A percentile compares a stretch with the other conserved stretches of the same genome.
Evolutionary conservation across 2,329 filamentous ascomycete genomes (phyloP).

Genomic region (Arthrobotrys pseudoclavata): DNA sequence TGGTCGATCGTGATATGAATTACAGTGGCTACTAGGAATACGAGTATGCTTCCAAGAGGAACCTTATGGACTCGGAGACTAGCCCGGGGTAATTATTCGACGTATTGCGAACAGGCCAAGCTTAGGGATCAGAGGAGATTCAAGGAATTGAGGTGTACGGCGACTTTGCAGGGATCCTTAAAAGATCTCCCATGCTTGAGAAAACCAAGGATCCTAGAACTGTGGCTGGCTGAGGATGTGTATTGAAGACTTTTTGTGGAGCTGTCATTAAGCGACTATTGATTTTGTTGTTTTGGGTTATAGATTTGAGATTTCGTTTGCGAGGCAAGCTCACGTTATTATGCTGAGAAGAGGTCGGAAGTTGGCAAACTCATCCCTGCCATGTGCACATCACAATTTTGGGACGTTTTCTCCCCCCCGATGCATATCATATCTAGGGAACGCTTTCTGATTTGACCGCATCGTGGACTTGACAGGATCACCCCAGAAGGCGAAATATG

Average conservation of each 20-base stretch:
- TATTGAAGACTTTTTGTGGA: conserved; percentile 2
- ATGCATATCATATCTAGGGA: conserved; percentile 22
- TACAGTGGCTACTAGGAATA: conserved; percentile 31
- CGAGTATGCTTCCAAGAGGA: conserved; percentile 19
- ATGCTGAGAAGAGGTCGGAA: conserved; percentile 17
- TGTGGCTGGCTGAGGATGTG: conserved; percentile 39
- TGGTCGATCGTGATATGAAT: conserved; percentile 38
- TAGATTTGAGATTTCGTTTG: conserved; percentile 42
- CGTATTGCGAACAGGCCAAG: background rate
- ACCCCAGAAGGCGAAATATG: conserved; percentile 28
- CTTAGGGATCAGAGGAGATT: background rate
- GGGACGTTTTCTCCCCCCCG: conserved; percentile 1
- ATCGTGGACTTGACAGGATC: conserved; percentile 22
- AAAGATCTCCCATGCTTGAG: background rate
- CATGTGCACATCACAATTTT: conserved; percentile 36
- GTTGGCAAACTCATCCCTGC: conserved; percentile 27
- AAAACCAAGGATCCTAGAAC: conserved; percentile 1
- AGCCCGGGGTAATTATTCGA: conserved; percentile 4
- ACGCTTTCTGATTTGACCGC: conserved; percentile 16
- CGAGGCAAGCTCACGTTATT: conserved; percentile 33
- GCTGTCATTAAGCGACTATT: conserved; percentile 4
- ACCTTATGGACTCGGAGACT: conserved; percentile 45
- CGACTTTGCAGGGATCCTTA: conserved; percentile 1
- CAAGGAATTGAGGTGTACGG: conserved; percentile 9
- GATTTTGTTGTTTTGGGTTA: conserved; percentile 29